Percentiles rank a stretch among this genome's conserved stretches.
Evolutionary conservation across 805 yeast species (phyloP).

Genomic region (Saturnispora sekii): DNA sequence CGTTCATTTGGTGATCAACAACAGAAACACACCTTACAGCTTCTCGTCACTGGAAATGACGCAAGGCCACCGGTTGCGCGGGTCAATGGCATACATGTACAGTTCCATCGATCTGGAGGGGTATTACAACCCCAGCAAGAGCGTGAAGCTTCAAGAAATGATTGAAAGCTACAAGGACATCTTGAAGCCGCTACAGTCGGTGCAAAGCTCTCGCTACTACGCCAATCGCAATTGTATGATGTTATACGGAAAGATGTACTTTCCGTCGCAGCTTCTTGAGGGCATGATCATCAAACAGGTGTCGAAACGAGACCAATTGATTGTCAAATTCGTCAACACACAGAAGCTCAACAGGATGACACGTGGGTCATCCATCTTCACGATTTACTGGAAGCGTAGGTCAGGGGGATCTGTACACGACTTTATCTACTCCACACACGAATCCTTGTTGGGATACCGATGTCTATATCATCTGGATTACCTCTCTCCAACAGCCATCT

Average conservation of each 20-base stretch:
- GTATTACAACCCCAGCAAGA: constrained; percentile 40
- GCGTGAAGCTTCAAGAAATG: constrained; percentile 53
- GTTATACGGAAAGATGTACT: constrained; percentile 75
- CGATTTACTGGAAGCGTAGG: constrained; percentile 63
- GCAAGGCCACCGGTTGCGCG: constrained; percentile 56
- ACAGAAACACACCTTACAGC: constrained; percentile 58
- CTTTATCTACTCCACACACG: constrained; percentile 72
- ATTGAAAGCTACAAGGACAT: constrained; percentile 50
- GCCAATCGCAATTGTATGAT: constrained; percentile 31
- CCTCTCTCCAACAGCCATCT: constrained; percentile 7
- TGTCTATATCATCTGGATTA: constrained; percentile 57
- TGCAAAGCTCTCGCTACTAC: background rate
- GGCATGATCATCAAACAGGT: constrained; percentile 72
- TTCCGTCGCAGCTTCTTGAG: constrained; percentile 80
- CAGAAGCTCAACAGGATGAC: constrained; percentile 24
- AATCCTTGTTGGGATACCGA: constrained; percentile 72
- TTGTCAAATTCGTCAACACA: constrained; percentile 68
- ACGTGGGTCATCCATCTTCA: constrained; percentile 37
- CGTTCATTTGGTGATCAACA: constrained; percentile 52
- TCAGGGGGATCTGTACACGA: constrained; percentile 59
- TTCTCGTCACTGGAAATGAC: constrained; percentile 67
- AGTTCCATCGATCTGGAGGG: constrained; percentile 45
- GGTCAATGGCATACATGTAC: constrained; percentile 76
- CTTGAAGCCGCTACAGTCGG: background rate
- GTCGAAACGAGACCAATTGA: constrained; percentile 49